phyloP scores from a whole-genome alignment of 2,329 filamentous ascomycete species.

The Salinomyces thailandicus region DNA sequence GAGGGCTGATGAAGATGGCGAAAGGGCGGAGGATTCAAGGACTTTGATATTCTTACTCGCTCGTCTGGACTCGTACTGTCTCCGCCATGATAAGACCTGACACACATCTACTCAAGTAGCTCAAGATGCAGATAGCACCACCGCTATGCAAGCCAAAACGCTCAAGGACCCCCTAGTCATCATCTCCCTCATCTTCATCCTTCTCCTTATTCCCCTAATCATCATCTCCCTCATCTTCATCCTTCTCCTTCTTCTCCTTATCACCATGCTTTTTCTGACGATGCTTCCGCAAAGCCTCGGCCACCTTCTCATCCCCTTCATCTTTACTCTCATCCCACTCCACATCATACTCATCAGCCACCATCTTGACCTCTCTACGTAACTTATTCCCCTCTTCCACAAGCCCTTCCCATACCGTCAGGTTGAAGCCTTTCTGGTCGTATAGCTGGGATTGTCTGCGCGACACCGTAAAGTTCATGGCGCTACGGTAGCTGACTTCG shows the following conservation, averaged over 20 bases:
- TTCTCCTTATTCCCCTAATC: slow-evolving; percentile 13
- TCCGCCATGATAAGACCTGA: too few species aligned
- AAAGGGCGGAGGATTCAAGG: too few species aligned
- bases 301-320: slow-evolving; percentile 23
- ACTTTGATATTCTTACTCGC: too few species aligned
- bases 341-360: slow-evolving; percentile 80
- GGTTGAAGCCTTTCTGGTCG: slow-evolving; percentile 62
- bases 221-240: slow-evolving; percentile 44
- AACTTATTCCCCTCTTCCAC: slow-evolving; percentile 71
- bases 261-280: slow-evolving; percentile 18
- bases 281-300: slow-evolving; percentile 47
- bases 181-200: slow-evolving; percentile 44
- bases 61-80: too few species aligned
- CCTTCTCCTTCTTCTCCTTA: slow-evolving; percentile 13
- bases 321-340: slow-evolving; percentile 47
- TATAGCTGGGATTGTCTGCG: slow-evolving; percentile 69
- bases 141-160: too few species aligned
- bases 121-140: too few species aligned
- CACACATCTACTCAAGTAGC: too few species aligned
- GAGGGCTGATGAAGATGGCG: too few species aligned
- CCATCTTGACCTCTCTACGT: slow-evolving; percentile 64
- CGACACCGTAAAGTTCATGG: slow-evolving; percentile 77
- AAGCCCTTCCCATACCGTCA: slow-evolving; percentile 64
- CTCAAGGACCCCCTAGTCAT: too few species aligned
- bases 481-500: slow-evolving; percentile 72